Conservation (phyloP, 495 filamentous ascomycete species). For the Glonium stellatum region DNA sequence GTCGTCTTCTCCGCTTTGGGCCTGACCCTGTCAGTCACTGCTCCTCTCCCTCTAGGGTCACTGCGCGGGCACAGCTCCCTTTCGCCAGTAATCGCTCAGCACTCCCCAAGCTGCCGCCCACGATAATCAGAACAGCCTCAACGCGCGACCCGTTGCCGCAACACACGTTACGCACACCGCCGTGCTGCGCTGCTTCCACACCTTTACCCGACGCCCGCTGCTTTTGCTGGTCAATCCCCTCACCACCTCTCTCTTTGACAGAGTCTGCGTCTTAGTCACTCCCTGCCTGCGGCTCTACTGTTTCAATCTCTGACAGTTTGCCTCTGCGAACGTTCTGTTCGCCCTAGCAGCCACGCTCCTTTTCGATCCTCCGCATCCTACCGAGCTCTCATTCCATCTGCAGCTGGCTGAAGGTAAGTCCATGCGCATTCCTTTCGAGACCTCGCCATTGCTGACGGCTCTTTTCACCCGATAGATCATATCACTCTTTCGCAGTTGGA, state of each 20-base stretch:
- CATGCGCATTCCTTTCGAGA: not conserved
- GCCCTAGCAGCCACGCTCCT: not conserved
- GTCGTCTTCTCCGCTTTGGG: not conserved
- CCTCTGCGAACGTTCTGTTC: not conserved
- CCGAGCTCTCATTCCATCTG: not conserved
- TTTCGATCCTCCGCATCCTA: not conserved
- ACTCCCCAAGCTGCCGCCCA: not conserved
- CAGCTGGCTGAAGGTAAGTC: constrained; percentile 5
- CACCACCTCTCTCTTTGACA: constrained; percentile 23
- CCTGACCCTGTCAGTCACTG: not conserved
- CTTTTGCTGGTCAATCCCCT: constrained; percentile 1
- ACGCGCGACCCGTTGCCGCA: not conserved
- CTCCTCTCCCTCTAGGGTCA: not conserved
- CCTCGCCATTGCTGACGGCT: not conserved
- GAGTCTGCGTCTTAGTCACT: constrained; percentile 16
- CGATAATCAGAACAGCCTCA: constrained; percentile 4
- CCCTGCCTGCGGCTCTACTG: constrained; percentile 8
- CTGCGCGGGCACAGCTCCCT: not conserved
- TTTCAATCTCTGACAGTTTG: constrained; percentile 5
- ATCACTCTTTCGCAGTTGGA: not conserved
- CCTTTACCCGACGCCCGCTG: constrained; percentile 6
- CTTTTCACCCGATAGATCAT: constrained; percentile 1
- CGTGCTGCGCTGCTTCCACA: constrained; percentile 19
- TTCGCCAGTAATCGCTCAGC: not conserved
- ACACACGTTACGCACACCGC: constrained; percentile 10